Conservation (phyloP, 139 green algal genomes). For the Nannochloris sp. region DNA sequence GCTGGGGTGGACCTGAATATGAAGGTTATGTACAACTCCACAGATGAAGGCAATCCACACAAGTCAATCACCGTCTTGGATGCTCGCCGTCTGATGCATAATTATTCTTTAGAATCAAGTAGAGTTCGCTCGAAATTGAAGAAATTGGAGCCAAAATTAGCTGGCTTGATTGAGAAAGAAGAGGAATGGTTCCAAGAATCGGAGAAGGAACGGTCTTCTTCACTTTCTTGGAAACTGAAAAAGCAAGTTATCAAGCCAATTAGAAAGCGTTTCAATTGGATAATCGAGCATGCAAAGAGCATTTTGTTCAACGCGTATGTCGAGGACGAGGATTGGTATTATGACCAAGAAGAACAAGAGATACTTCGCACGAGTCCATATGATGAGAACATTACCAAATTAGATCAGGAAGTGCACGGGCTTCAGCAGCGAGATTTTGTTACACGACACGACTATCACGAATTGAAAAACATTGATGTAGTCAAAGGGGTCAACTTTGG, state of each 20-base stretch:
- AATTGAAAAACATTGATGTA: neutral
- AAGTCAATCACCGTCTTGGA: conserved; percentile 1
- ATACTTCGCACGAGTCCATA: conserved; percentile 8
- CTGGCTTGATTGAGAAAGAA: conserved; percentile 16
- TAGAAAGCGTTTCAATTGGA: neutral
- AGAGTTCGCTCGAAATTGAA: neutral
- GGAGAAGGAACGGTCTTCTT: neutral
- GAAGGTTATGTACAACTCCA: conserved; percentile 2
- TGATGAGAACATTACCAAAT: conserved; percentile 15
- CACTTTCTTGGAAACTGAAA: neutral
- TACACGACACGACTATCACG: neutral
- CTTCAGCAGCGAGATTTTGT: conserved; percentile 13
- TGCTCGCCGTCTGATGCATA: neutral
- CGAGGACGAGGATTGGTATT: neutral
- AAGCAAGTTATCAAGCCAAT: neutral
- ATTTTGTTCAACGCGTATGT: neutral
- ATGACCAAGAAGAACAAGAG: conserved; percentile 10
- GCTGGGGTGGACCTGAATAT: neutral
- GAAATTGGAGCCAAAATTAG: conserved; percentile 8
- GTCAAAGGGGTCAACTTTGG: neutral
- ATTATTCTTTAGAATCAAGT: neutral
- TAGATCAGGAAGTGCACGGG: conserved; percentile 23
- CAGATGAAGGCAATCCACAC: neutral
- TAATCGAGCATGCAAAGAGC: neutral
- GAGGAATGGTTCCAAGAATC: conserved; percentile 14